phyloP scores from a whole-genome alignment of 192 early-diverging fungal genomes.

The Spizellomyces sp. region DNA sequence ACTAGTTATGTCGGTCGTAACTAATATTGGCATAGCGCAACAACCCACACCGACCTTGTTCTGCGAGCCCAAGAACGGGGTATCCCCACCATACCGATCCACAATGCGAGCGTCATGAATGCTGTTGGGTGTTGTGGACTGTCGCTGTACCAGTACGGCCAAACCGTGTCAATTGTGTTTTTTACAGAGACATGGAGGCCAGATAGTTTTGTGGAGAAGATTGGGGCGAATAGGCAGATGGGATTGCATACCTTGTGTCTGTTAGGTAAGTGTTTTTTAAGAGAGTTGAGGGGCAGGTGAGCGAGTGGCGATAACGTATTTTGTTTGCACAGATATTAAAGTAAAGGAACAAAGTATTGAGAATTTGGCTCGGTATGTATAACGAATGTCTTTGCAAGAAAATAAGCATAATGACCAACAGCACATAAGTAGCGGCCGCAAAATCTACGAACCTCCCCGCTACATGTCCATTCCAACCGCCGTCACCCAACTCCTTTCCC shows the following conservation, averaged over 20 bases:
- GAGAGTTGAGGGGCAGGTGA: constrained; percentile 13
- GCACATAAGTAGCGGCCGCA: constrained; percentile 60
- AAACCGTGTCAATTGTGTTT: constrained; percentile 98
- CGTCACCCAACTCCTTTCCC: constrained; percentile 90
- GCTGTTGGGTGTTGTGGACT: constrained; percentile 93
- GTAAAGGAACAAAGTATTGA: constrained; percentile 97
- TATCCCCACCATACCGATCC: constrained; percentile 88
- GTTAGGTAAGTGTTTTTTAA: constrained; percentile 77
- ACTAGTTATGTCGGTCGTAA: not conserved
- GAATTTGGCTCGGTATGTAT: constrained; percentile 79
- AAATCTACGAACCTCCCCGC: constrained; percentile 96
- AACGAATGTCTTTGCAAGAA: no score
- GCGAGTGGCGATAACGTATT: not conserved
- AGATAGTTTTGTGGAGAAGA: constrained; percentile 93
- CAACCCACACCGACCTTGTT: constrained; percentile 96
- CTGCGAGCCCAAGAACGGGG: constrained; percentile 85
- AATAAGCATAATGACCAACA: no score
- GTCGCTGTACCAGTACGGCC: constrained; percentile 97
- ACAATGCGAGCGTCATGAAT: constrained; percentile 99
- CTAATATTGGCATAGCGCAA: constrained; percentile 62
- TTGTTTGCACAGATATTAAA: constrained; percentile 80
- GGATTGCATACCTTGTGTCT: constrained; percentile 95
- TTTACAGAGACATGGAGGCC: constrained; percentile 97
- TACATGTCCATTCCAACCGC: constrained; percentile 97
- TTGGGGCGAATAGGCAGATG: constrained; percentile 80